These are phyloP conservation scores for Xylariaceae sp. DNA, from an alignment of 2,329 filamentous ascomycete species.

Conservation along the genomic window DNA sequence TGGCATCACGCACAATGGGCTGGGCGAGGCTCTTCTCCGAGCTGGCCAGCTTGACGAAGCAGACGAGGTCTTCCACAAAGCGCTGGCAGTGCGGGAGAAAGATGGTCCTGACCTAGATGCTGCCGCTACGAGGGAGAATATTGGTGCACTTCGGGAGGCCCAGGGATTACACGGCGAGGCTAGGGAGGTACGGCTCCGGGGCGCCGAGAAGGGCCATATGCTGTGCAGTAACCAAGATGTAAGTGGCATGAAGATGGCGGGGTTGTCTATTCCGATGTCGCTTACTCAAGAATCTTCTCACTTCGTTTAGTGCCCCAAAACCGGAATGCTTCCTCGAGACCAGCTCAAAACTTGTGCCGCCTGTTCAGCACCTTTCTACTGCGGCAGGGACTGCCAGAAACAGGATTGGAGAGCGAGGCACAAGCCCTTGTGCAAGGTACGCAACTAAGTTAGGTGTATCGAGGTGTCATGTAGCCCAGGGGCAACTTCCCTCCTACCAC, in stretches of 20 bases:
- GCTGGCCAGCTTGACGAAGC: conserved; percentile 25
- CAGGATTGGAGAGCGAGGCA: conserved; percentile 29
- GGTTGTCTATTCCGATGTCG: too few species aligned
- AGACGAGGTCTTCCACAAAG: conserved; percentile 25
- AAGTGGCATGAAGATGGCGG: background rate
- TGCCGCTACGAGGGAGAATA: conserved; percentile 29
- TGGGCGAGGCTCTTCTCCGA: conserved; percentile 36
- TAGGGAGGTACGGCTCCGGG: conserved; percentile 23
- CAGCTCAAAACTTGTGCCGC: conserved; percentile 14
- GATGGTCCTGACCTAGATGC: conserved; percentile 13
- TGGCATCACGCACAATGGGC: conserved; percentile 26
- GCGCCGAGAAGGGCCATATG: conserved; percentile 19
- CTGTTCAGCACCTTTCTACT: conserved; percentile 32
- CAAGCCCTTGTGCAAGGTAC: conserved; percentile 26
- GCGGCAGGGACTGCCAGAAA: conserved; percentile 27
- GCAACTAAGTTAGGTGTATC: too few species aligned
- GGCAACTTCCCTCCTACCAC: too few species aligned
- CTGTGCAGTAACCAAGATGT: conserved; percentile 31
- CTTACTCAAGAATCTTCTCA: background rate
- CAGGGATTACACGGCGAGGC: conserved; percentile 30
- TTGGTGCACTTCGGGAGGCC: conserved; percentile 29
- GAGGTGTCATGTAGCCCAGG: too few species aligned
- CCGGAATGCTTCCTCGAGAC: conserved; percentile 6
- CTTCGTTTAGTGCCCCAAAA: conserved; percentile 19
- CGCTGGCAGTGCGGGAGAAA: conserved; percentile 14